A percentile compares a stretch with the other conserved stretches of the same genome.
Conservation (phyloP, 2,329 filamentous ascomycete species). For the Aspergillus fumigatiaffinis region DNA sequence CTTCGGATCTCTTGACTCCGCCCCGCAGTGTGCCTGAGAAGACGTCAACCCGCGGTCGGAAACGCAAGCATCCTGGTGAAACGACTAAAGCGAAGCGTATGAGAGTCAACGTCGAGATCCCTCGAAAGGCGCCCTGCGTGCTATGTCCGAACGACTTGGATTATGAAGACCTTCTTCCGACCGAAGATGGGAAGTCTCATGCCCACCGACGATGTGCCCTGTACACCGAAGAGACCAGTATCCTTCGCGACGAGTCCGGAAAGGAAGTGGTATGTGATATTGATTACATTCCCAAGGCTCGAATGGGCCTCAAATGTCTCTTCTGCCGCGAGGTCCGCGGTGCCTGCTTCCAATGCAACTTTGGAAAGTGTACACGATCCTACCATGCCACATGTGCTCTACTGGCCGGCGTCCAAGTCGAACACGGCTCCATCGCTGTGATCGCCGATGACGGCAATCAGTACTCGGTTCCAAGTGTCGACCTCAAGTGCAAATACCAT, state of each 20-base stretch:
- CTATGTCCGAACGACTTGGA: conserved; percentile 88
- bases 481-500: conserved; percentile 93
- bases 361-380: conserved; percentile 86
- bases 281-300: conserved; percentile 76
- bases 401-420: conserved; percentile 85
- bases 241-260: conserved; percentile 65
- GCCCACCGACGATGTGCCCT: conserved; percentile 85
- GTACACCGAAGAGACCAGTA: conserved; percentile 88
- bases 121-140: conserved; percentile 75
- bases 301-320: conserved; percentile 87
- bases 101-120: conserved; percentile 67
- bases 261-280: conserved; percentile 74
- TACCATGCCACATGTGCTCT: conserved; percentile 96
- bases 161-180: conserved; percentile 75
- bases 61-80: conserved; percentile 62
- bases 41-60: conserved; percentile 57
- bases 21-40: conserved; percentile 70
- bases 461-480: conserved; percentile 86
- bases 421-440: conserved; percentile 78
- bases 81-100: conserved; percentile 71
- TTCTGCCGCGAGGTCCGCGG: conserved; percentile 92
- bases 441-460: conserved; percentile 88
- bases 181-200: conserved; percentile 74
- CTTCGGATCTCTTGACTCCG: conserved; percentile 71
- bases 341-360: conserved; percentile 95